A percentile compares a stretch with the other conserved stretches of the same genome.
phyloP scores from a whole-genome alignment of 169 alveolate species.

The Eimeria tenella region DNA sequence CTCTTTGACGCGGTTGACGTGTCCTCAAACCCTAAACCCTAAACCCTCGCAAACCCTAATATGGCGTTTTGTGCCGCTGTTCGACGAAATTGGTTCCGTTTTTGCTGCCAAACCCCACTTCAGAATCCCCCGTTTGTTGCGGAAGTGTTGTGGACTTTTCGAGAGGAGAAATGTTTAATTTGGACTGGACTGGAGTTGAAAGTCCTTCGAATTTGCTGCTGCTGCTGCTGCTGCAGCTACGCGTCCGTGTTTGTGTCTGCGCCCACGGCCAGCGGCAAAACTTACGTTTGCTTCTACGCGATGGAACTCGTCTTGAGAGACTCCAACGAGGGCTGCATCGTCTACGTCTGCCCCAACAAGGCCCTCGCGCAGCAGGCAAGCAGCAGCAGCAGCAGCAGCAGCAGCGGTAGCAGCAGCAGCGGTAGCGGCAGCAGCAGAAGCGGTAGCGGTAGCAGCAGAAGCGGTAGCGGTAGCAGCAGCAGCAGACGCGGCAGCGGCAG shows the following conservation, averaged over 20 bases:
- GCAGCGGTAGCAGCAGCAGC: background rate
- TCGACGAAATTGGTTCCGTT: too few species aligned
- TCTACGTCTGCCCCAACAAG: conserved; percentile 93
- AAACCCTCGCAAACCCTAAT: too few species aligned
- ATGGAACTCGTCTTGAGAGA: conserved; percentile 86
- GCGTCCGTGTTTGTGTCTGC: conserved; percentile 90
- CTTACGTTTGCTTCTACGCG: conserved; percentile 95
- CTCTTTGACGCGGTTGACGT: too few species aligned
- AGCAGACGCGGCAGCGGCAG: background rate
- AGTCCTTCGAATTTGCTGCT: too few species aligned
- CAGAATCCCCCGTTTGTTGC: too few species aligned
- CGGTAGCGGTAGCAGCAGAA: background rate
- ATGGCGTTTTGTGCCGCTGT: too few species aligned
- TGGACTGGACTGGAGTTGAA: too few species aligned
- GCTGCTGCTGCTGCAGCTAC: conserved; percentile 28
- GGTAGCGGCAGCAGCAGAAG: background rate
- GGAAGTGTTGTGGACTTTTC: too few species aligned
- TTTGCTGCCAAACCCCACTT: too few species aligned
- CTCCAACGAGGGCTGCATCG: conserved; percentile 84
- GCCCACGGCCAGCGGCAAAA: conserved; percentile 95
- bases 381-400: background rate
- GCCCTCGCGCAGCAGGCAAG: conserved; percentile 92
- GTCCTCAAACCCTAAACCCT: too few species aligned
- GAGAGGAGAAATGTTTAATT: too few species aligned
- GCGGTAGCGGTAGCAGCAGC: background rate